Conservation (phyloP, 2,329 filamentous ascomycete genomes). For the Cryoendolithus antarcticus region DNA sequence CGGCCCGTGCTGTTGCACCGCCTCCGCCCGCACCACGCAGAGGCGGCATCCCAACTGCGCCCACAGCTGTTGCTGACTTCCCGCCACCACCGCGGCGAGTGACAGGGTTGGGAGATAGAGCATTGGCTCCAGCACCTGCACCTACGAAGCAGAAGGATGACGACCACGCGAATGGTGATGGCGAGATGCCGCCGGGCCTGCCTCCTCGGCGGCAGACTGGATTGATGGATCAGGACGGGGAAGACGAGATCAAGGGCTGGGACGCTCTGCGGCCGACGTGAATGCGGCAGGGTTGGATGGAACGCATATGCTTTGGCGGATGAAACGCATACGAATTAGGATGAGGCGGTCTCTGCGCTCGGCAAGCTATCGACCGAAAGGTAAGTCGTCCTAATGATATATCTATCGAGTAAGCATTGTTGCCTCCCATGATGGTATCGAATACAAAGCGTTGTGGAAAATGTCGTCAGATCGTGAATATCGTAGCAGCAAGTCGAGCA, state of each 20-base stretch:
- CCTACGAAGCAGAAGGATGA: conserved; percentile 9
- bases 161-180: conserved; percentile 5
- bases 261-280: conserved; percentile 16
- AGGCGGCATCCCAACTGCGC: conserved; percentile 5
- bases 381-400: too few relatives aligned
- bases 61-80: conserved; percentile 1
- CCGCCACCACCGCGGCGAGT: conserved; percentile 9
- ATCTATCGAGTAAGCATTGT: too few relatives aligned
- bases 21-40: conserved; percentile 13
- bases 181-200: conserved; percentile 10
- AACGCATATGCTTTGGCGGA: too few relatives aligned
- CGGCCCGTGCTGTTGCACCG: conserved; percentile 6
- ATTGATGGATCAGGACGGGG: conserved; percentile 19
- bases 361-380: too few relatives aligned
- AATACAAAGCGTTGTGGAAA: too few relatives aligned
- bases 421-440: too few relatives aligned
- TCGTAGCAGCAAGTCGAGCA: too few relatives aligned
- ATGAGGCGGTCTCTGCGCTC: too few relatives aligned
- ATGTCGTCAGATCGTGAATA: too few relatives aligned
- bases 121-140: conserved; percentile 10
- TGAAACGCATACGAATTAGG: too few relatives aligned
- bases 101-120: conserved; percentile 1
- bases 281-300: too few relatives aligned
- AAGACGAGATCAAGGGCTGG: conserved; percentile 18
- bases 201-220: conserved; percentile 15